A percentile compares a stretch with the other conserved stretches of the same genome.
phyloP scores from a whole-genome alignment of 495 filamentous ascomycete genomes.

The Lasiosphaeriaceae sp. region DNA sequence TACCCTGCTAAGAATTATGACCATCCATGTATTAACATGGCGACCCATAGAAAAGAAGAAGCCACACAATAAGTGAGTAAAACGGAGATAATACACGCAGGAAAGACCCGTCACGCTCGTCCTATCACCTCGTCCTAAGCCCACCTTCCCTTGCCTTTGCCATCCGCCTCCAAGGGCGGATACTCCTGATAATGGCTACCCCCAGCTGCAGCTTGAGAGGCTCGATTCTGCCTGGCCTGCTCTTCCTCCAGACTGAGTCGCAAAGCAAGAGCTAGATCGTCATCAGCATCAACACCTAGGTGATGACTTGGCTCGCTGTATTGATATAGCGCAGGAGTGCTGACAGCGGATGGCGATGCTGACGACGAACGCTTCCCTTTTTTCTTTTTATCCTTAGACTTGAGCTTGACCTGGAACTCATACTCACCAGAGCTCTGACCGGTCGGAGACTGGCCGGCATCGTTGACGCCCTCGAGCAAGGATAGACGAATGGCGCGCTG shows the following conservation, averaged over 20 bases:
- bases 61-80: no score
- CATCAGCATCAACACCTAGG: slow-evolving; percentile 39
- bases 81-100: no score
- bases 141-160: slow-evolving; percentile 39
- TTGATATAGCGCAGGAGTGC: slow-evolving; percentile 24
- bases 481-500: slow-evolving; percentile 78
- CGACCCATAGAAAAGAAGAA: no score
- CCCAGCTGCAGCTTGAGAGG: background rate
- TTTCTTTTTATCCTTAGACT: slow-evolving; percentile 27
- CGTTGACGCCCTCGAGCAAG: slow-evolving; percentile 54
- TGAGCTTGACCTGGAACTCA: slow-evolving; percentile 53
- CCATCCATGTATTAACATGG: no score
- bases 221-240: slow-evolving; percentile 36
- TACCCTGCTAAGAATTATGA: no score
- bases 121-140: background rate
- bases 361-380: slow-evolving; percentile 35
- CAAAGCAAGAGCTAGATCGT: slow-evolving; percentile 80
- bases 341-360: slow-evolving; percentile 28
- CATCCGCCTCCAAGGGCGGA: slow-evolving; percentile 45
- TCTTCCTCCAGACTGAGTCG: slow-evolving; percentile 82
- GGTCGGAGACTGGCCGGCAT: slow-evolving; percentile 24
- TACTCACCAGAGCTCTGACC: slow-evolving; percentile 37
- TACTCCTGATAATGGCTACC: slow-evolving; percentile 38
- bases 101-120: background rate
- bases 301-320: slow-evolving; percentile 17